Evolutionary conservation across 768 basidiomycete species (phyloP).

Genomic region (Dioszegia crocea): DNA sequence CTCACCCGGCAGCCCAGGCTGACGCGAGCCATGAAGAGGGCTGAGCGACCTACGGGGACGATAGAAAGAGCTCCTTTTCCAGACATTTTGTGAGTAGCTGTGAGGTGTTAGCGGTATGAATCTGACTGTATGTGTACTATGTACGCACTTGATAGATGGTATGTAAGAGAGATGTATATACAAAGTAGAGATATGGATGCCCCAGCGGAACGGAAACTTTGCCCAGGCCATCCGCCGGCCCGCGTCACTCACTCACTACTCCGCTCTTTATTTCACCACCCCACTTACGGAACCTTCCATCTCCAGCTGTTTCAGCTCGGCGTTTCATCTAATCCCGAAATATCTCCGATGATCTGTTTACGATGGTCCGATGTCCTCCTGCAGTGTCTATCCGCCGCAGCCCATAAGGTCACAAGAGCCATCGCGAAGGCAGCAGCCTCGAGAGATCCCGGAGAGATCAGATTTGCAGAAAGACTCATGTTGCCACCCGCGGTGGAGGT

Average conservation of each 20-base stretch:
- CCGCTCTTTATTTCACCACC: neutral
- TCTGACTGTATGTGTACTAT: neutral
- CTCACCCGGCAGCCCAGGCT: neutral
- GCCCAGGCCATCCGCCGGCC: no score
- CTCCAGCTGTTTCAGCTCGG: neutral
- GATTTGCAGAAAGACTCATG: no score
- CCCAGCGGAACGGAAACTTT: neutral
- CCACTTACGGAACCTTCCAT: neutral
- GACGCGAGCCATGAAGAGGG: no score
- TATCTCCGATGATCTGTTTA: neutral
- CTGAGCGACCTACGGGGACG: slow-evolving; percentile 49
- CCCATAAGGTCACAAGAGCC: no score
- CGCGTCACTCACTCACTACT: neutral
- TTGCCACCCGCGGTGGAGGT: no score
- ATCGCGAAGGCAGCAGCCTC: no score
- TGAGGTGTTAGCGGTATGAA: no score
- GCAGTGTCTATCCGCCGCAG: no score
- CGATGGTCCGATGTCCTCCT: no score
- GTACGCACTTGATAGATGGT: neutral
- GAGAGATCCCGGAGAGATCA: no score
- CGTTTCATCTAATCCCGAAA: neutral
- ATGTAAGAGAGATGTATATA: neutral
- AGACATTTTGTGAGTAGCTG: slow-evolving; percentile 30
- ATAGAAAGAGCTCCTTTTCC: slow-evolving; percentile 48
- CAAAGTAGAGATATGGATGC: neutral